Conservation (phyloP, 495 filamentous ascomycete genomes). For the Neohortaea acidophila region DNA sequence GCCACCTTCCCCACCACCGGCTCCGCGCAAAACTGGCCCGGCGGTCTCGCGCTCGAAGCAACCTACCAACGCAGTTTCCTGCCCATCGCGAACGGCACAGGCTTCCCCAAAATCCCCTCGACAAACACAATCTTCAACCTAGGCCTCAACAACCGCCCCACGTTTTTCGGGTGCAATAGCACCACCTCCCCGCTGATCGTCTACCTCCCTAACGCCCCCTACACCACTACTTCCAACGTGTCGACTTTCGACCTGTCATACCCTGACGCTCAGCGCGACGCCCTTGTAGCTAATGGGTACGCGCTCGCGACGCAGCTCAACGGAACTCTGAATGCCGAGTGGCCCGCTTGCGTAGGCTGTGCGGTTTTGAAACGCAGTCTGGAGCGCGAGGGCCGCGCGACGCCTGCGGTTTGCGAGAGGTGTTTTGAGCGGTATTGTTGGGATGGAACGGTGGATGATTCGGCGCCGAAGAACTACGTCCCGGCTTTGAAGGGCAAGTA, state of each 20-base stretch:
- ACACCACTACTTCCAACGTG: constrained; percentile 54
- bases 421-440: constrained; percentile 84
- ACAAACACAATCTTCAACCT: constrained; percentile 75
- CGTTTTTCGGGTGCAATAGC: constrained; percentile 85
- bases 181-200: constrained; percentile 53
- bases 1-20: constrained; percentile 21
- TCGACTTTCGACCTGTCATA: constrained; percentile 55
- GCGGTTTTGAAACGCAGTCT: constrained; percentile 68
- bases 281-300: constrained; percentile 71
- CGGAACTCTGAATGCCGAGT: constrained; percentile 51
- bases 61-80: constrained; percentile 62
- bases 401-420: constrained; percentile 49
- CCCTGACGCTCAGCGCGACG: constrained; percentile 47
- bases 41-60: constrained; percentile 68
- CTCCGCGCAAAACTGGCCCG: constrained; percentile 48
- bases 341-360: constrained; percentile 72
- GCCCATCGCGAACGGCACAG: constrained; percentile 59
- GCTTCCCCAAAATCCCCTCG: constrained; percentile 72
- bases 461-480: constrained; percentile 4
- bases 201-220: constrained; percentile 82
- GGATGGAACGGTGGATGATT: constrained; percentile 51
- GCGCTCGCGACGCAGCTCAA: constrained; percentile 71
- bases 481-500: too few relatives aligned
- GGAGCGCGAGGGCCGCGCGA: constrained; percentile 44
- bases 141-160: constrained; percentile 67